Evolutionary conservation across 2,329 filamentous ascomycete species (phyloP).

Genomic region (Atkinsonella texensis): DNA sequence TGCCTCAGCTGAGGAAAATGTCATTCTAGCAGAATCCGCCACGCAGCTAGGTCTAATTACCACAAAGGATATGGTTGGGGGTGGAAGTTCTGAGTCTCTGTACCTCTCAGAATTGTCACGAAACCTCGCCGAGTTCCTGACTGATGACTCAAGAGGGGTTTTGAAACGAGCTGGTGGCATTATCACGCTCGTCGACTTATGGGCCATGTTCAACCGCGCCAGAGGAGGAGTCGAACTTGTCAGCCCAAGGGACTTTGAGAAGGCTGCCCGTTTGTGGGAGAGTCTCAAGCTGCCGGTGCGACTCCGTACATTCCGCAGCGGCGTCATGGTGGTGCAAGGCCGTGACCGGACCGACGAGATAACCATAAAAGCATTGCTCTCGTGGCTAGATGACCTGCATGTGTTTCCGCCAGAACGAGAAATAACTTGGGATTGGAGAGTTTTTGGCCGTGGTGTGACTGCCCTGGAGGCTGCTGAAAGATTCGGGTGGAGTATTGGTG

Average conservation of each 20-base stretch:
- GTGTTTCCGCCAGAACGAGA: slow-evolving; percentile 51
- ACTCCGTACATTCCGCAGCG: slow-evolving; percentile 79
- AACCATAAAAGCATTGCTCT: slow-evolving; percentile 63
- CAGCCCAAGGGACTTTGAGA: slow-evolving; percentile 82
- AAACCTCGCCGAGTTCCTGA: slow-evolving; percentile 79
- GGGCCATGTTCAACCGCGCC: slow-evolving; percentile 89
- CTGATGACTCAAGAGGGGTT: slow-evolving; percentile 70
- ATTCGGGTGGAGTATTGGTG: slow-evolving; percentile 95
- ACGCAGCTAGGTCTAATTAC: slow-evolving; percentile 81
- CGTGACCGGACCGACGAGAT: slow-evolving; percentile 83
- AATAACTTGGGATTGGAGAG: slow-evolving; percentile 61
- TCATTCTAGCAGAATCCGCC: slow-evolving; percentile 62
- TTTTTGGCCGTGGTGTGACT: slow-evolving; percentile 76
- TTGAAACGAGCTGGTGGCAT: slow-evolving; percentile 74
- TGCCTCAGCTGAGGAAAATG: slow-evolving; percentile 57
- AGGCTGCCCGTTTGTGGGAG: slow-evolving; percentile 81
- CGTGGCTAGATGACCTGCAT: slow-evolving; percentile 68
- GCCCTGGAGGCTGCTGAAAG: slow-evolving; percentile 78
- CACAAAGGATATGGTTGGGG: slow-evolving; percentile 87
- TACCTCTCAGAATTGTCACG: slow-evolving; percentile 82
- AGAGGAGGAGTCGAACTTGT: slow-evolving; percentile 90
- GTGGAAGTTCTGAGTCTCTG: slow-evolving; percentile 61
- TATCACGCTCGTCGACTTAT: slow-evolving; percentile 79
- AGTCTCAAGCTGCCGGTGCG: slow-evolving; percentile 76
- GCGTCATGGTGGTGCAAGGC: slow-evolving; percentile 86